Evolutionary conservation across 495 filamentous ascomycete species (phyloP).

Genomic region (Hypoxylon rickii): DNA sequence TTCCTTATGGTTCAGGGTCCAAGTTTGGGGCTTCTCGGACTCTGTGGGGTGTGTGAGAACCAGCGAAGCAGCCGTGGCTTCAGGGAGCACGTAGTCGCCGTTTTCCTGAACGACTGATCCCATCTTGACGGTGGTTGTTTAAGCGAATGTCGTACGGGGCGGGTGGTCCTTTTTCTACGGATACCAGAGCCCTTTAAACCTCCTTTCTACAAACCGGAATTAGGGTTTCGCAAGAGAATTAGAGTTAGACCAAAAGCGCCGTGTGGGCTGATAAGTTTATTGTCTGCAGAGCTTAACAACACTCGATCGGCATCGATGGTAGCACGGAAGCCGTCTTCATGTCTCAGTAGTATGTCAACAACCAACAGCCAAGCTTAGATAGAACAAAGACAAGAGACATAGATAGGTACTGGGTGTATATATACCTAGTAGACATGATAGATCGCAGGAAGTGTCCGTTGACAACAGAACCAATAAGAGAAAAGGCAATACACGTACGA

Average conservation of each 20-base stretch:
- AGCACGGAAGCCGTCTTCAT: conserved; percentile 11
- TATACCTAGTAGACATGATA: too few relatives aligned
- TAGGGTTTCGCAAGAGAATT: neutral
- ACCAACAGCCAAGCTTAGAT: neutral
- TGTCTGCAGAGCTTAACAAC: neutral
- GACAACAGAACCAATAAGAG: neutral
- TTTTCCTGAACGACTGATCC: conserved; percentile 20
- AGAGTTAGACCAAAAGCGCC: too few relatives aligned
- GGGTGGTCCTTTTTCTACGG: neutral
- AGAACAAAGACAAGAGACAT: conserved; percentile 14
- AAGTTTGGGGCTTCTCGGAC: conserved; percentile 64
- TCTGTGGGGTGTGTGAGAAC: conserved; percentile 69
- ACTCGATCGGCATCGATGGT: too few relatives aligned
- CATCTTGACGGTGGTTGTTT: conserved; percentile 29
- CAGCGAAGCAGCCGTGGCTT: conserved; percentile 62
- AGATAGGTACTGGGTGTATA: too few relatives aligned
- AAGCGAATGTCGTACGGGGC: neutral
- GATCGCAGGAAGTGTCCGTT: too few relatives aligned
- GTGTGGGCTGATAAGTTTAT: too few relatives aligned
- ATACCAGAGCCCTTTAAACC: neutral
- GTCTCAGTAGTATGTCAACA: conserved; percentile 10
- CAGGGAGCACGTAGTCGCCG: conserved; percentile 51
- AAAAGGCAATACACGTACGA: neutral
- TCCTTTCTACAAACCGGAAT: too few relatives aligned
- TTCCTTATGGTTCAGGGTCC: conserved; percentile 67